phyloP scores from a whole-genome alignment of 371 early-diverging fungal species.

The Mortierella sp. region DNA sequence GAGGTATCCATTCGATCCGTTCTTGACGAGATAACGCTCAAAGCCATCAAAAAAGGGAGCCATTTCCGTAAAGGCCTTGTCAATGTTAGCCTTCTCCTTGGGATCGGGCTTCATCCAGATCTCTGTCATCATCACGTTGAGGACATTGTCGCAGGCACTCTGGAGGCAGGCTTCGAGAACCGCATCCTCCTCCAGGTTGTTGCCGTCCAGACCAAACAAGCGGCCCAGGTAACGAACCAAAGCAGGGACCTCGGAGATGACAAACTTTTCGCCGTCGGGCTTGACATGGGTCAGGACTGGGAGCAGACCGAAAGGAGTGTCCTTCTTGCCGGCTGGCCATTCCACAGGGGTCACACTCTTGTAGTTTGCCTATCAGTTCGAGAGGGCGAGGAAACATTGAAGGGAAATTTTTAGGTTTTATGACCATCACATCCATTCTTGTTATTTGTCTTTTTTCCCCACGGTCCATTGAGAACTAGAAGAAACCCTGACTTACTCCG shows the following conservation, averaged over 20 bases:
- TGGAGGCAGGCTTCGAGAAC: constrained; percentile 26
- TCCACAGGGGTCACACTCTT: constrained; percentile 34
- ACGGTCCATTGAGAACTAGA: not conserved
- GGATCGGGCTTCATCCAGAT: constrained; percentile 41
- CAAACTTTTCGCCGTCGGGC: constrained; percentile 30
- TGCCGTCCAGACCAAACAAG: constrained; percentile 35
- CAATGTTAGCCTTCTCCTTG: constrained; percentile 20
- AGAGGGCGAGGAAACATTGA: not conserved
- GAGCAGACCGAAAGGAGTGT: constrained; percentile 43
- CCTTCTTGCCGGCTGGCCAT: constrained; percentile 43
- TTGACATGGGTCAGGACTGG: constrained; percentile 47
- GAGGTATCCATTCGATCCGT: constrained; percentile 52
- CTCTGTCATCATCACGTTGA: constrained; percentile 22
- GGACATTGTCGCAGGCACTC: constrained; percentile 28
- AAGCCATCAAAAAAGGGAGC: constrained; percentile 35
- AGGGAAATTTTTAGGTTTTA: not conserved
- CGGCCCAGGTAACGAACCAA: constrained; percentile 36
- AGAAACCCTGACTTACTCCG: constrained; percentile 35
- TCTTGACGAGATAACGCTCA: constrained; percentile 36
- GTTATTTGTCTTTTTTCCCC: not conserved
- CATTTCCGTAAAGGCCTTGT: constrained; percentile 22
- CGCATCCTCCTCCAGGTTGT: constrained; percentile 31
- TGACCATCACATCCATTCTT: too few relatives aligned
- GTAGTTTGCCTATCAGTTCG: constrained; percentile 32
- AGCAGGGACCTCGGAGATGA: constrained; percentile 27